These are phyloP conservation scores for Peronospora farinosa DNA, from an alignment of 352 stramenopile genomes.

Conservation along the genomic window DNA sequence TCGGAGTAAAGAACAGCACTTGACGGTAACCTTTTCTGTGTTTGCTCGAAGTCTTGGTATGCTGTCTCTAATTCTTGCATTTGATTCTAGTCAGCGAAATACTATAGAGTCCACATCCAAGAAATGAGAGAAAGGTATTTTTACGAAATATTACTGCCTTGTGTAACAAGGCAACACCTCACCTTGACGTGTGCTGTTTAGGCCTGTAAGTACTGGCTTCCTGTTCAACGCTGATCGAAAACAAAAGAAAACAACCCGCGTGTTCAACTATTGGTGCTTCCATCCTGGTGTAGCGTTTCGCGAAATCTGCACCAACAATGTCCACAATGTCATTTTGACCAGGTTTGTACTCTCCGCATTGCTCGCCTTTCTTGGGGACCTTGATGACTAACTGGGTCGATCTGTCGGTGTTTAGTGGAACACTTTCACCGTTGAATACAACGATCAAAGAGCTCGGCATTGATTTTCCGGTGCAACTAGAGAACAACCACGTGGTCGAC, in stretches of 20 bases:
- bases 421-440: conserved; percentile 93
- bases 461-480: conserved; percentile 92
- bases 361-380: neutral
- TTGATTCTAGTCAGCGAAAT: conserved; percentile 44
- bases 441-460: conserved; percentile 95
- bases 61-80: conserved; percentile 8
- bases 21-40: conserved; percentile 34
- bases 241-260: conserved; percentile 60
- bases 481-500: conserved; percentile 98
- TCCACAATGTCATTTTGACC: conserved; percentile 84
- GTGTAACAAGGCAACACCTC: neutral
- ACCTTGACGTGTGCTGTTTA: conserved; percentile 12
- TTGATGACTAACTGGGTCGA: conserved; percentile 3
- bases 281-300: conserved; percentile 93
- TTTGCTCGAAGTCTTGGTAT: neutral
- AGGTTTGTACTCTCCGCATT: conserved; percentile 38
- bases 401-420: conserved; percentile 76
- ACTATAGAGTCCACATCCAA: conserved; percentile 88
- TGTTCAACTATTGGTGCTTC: conserved; percentile 99
- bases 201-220: conserved; percentile 33
- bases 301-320: conserved; percentile 90
- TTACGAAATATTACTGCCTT: conserved; percentile 20
- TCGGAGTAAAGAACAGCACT: conserved; percentile 71
- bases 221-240: conserved; percentile 47
- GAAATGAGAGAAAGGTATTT: conserved; percentile 70